phyloP scores from a whole-genome alignment of 2,329 filamentous ascomycete genomes.

The Fusarium irregulare region DNA sequence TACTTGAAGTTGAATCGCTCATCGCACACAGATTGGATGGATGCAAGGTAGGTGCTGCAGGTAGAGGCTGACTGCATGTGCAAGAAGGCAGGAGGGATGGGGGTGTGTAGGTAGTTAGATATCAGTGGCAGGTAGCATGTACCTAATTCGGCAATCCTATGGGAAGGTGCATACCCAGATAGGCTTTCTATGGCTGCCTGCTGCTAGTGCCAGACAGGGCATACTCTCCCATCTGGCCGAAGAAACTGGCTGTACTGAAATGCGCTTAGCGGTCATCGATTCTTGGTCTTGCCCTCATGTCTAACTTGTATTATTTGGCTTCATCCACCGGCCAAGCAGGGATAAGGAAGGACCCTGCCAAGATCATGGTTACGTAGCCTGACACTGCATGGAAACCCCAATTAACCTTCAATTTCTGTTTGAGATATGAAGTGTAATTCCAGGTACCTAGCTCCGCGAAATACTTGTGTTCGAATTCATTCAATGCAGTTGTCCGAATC shows the following conservation, averaged over 20 bases:
- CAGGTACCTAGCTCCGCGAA: background rate
- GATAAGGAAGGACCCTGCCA: background rate
- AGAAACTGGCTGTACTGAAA: background rate
- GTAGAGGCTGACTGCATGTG: conserved; percentile 1
- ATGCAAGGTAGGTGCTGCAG: background rate
- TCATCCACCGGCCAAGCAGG: background rate
- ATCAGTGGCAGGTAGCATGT: background rate
- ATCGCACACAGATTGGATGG: background rate
- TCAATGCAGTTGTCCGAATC: background rate
- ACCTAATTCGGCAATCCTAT: background rate
- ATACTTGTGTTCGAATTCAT: background rate
- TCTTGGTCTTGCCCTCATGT: background rate
- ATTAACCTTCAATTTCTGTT: background rate
- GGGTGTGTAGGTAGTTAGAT: background rate
- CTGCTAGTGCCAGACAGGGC: conserved; percentile 4
- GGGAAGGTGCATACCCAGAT: background rate
- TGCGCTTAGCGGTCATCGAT: background rate
- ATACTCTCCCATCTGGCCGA: background rate
- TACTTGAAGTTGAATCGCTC: background rate
- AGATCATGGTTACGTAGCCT: background rate
- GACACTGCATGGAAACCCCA: background rate
- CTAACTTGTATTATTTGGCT: background rate
- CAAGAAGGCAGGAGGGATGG: background rate
- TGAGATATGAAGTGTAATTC: background rate
- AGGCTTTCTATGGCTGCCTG: background rate